Evolutionary conservation across 352 stramenopile species (phyloP).

Genomic region (Chrysophaeum taylorii): DNA sequence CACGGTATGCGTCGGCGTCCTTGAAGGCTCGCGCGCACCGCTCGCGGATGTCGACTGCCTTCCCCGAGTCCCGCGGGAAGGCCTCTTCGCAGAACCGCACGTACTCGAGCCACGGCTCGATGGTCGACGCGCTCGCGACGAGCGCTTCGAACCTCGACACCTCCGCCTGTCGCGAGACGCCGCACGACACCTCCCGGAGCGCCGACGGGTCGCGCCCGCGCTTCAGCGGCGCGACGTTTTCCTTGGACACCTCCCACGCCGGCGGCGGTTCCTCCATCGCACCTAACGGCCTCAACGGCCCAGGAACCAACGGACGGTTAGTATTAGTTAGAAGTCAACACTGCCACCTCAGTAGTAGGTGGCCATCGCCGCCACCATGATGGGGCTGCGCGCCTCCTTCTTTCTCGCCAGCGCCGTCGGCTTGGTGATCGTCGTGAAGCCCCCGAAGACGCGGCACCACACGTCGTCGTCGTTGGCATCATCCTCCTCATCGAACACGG

Average conservation of each 20-base stretch:
- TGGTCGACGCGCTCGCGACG: not conserved
- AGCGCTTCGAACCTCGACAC: not conserved
- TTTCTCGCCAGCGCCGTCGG: too few species aligned
- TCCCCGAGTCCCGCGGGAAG: not conserved
- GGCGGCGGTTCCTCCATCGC: too few species aligned
- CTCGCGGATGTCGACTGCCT: not conserved
- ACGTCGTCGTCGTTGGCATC: too few species aligned
- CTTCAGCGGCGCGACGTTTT: conserved; percentile 1
- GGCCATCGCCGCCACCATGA: too few species aligned
- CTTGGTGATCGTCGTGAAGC: too few species aligned
- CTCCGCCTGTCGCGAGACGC: not conserved
- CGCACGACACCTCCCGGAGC: not conserved
- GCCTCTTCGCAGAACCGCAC: not conserved
- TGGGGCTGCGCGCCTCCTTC: too few species aligned
- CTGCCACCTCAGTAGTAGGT: too few species aligned
- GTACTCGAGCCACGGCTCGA: not conserved
- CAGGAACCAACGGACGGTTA: too few species aligned
- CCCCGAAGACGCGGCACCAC: too few species aligned
- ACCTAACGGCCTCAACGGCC: too few species aligned
- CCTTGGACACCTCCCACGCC: conserved; percentile 5
- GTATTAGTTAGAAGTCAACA: too few species aligned
- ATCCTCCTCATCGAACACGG: too few species aligned
- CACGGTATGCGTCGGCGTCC: not conserved
- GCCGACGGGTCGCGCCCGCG: not conserved
- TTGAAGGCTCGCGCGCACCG: not conserved